Percentiles rank a stretch among this genome's conserved stretches.
Conservation (phyloP, 331 rosid genomes). For the Dryas integrifolia region DNA sequence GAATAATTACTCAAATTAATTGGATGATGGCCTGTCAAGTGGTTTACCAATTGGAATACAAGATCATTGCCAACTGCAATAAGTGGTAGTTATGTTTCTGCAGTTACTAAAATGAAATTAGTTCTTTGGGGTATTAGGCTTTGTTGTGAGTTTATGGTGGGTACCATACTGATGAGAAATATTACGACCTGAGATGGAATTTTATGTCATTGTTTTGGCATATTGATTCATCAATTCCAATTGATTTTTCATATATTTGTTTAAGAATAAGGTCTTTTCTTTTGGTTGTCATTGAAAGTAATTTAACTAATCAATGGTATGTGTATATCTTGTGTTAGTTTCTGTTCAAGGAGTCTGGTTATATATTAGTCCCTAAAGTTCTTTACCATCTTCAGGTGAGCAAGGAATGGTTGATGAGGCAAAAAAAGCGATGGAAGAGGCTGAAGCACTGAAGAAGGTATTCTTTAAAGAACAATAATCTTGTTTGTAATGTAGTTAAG, state of each 20-base stretch:
- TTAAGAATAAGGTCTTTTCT: background rate
- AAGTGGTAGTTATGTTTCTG: background rate
- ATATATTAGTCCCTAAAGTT: constrained; percentile 5
- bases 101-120: background rate
- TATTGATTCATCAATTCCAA: background rate
- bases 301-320: background rate
- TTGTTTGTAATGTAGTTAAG: constrained; percentile 10
- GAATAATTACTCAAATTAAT: background rate
- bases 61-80: background rate
- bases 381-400: constrained; percentile 65
- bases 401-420: constrained; percentile 99
- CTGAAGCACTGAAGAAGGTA: constrained; percentile 98
- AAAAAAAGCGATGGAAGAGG: constrained; percentile 95
- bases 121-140: too few relatives aligned
- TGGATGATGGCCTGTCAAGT: background rate
- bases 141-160: background rate
- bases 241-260: background rate
- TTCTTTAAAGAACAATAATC: background rate
- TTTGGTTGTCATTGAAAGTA: background rate
- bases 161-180: background rate
- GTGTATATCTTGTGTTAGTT: background rate
- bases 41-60: background rate
- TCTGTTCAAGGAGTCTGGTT: background rate
- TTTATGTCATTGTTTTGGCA: too few relatives aligned
- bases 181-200: too few relatives aligned